Conservation (phyloP, 768 basidiomycete genomes). For the Kwoniella heveanensis region DNA sequence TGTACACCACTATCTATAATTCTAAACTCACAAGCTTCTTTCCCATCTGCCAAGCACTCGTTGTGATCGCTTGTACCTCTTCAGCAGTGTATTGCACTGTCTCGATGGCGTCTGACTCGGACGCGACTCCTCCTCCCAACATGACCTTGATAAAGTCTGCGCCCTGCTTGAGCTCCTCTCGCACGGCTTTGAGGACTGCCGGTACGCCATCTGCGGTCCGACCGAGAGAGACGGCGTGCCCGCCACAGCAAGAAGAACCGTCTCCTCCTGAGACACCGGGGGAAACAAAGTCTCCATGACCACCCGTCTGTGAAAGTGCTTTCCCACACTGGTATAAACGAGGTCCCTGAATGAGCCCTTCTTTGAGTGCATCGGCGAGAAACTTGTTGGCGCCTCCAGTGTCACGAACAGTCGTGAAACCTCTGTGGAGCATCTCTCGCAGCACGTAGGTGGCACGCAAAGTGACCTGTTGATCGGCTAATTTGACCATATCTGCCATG, state of each 20-base stretch:
- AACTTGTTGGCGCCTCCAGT: constrained; percentile 53
- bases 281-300: constrained; percentile 58
- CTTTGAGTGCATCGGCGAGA: constrained; percentile 57
- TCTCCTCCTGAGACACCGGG: constrained; percentile 55
- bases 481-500: constrained; percentile 55
- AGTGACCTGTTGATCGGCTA: constrained; percentile 12
- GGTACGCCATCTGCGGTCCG: constrained; percentile 59
- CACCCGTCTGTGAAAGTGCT: constrained; percentile 59
- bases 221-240: constrained; percentile 46
- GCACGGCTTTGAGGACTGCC: constrained; percentile 56
- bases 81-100: constrained; percentile 59
- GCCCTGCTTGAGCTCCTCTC: constrained; percentile 58
- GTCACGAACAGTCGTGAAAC: constrained; percentile 59
- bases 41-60: constrained; percentile 59
- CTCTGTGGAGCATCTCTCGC: constrained; percentile 55
- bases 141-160: constrained; percentile 59
- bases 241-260: constrained; percentile 27
- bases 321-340: constrained; percentile 59
- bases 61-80: constrained; percentile 60
- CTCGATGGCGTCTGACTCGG: constrained; percentile 60
- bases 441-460: constrained; percentile 13
- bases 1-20: too few species aligned
- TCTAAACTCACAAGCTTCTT: too few species aligned
- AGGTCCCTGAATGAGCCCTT: constrained; percentile 58
- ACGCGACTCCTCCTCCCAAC: constrained; percentile 59